Evolutionary conservation across 2,329 filamentous ascomycete species (phyloP).

Genomic region (Cadophora sp.): DNA sequence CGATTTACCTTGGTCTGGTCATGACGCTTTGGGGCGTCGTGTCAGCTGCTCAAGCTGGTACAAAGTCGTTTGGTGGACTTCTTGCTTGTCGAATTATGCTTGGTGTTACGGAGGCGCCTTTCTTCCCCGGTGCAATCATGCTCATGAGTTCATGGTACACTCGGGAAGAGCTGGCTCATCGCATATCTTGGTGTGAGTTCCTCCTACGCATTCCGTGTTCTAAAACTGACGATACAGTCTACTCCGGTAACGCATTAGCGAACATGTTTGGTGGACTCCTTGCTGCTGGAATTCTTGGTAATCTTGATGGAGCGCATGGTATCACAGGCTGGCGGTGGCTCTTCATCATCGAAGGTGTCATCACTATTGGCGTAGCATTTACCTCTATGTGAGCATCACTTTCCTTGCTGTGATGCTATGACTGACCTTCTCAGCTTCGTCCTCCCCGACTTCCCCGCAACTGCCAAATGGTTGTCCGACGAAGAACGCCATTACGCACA

Average conservation of each 20-base stretch:
- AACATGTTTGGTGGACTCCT: conserved; percentile 59
- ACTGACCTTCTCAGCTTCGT: conserved; percentile 37
- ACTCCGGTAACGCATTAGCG: conserved; percentile 51
- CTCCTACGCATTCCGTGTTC: neutral
- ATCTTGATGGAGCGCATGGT: conserved; percentile 54
- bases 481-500: conserved; percentile 60
- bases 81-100: conserved; percentile 56
- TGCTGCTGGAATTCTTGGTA: conserved; percentile 54
- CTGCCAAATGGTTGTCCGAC: conserved; percentile 57
- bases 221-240: conserved; percentile 40
- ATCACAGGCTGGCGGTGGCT: conserved; percentile 60
- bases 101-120: conserved; percentile 56
- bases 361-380: conserved; percentile 48
- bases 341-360: conserved; percentile 53
- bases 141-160: conserved; percentile 55
- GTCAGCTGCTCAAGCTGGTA: conserved; percentile 53
- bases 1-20: conserved; percentile 50
- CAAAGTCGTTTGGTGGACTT: conserved; percentile 50
- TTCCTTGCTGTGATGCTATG: neutral
- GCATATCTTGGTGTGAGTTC: conserved; percentile 45
- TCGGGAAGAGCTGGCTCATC: conserved; percentile 50
- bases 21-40: conserved; percentile 49
- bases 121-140: conserved; percentile 56
- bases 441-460: conserved; percentile 60
- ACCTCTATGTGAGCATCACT: conserved; percentile 34